Evolutionary conservation across 495 filamentous ascomycete species (phyloP).

Genomic region (Durotheca rogersii): DNA sequence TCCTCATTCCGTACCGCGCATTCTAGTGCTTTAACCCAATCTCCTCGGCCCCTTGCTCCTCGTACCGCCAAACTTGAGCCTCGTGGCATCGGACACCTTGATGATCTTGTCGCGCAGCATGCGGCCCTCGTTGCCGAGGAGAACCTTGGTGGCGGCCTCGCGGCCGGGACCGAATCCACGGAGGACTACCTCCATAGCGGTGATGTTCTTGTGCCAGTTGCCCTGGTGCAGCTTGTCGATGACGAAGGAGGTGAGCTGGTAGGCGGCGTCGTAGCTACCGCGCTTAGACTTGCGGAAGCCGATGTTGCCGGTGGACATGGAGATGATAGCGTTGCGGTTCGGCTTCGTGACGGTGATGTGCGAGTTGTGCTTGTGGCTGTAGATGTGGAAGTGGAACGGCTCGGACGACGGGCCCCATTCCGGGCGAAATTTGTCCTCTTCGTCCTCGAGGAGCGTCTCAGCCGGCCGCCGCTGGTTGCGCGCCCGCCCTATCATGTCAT

Average conservation of each 20-base stretch:
- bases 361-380: conserved; percentile 84
- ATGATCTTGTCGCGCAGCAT: conserved; percentile 66
- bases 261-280: conserved; percentile 86
- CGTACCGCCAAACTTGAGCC: conserved; percentile 93
- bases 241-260: conserved; percentile 78
- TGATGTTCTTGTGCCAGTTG: conserved; percentile 60
- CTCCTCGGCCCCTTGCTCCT: conserved; percentile 78
- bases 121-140: conserved; percentile 82
- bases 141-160: conserved; percentile 83
- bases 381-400: conserved; percentile 85
- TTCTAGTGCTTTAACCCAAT: conserved; percentile 59
- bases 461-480: conserved; percentile 20
- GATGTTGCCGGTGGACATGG: conserved; percentile 75
- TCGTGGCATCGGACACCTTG: conserved; percentile 77
- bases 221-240: conserved; percentile 75
- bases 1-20: no score
- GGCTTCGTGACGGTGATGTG: conserved; percentile 85
- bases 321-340: conserved; percentile 72
- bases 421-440: conserved; percentile 14
- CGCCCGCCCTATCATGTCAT: conserved; percentile 15
- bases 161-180: conserved; percentile 82
- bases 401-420: conserved; percentile 36
- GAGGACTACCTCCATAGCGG: conserved; percentile 71
- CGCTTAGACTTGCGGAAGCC: conserved; percentile 80
- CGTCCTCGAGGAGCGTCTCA: conserved; percentile 17